phyloP scores from a whole-genome alignment of 139 green algal genomes.

The Asterochloris sp. region DNA sequence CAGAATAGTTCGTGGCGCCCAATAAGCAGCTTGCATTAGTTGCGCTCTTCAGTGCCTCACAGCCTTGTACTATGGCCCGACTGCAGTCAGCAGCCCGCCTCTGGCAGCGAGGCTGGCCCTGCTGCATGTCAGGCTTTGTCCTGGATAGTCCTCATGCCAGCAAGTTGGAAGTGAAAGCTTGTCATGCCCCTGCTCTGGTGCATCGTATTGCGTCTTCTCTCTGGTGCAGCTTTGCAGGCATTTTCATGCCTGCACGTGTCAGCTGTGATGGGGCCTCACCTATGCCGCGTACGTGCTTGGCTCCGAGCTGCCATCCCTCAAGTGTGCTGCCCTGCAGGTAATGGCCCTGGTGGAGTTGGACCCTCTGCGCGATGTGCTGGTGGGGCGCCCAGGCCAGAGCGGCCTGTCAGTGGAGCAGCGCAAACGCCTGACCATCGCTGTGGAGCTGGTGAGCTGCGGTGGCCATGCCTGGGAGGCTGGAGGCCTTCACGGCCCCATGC shows the following conservation, averaged over 20 bases:
- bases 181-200: background rate
- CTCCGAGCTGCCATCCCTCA: background rate
- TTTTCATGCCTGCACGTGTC: background rate
- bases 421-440: slow-evolving; percentile 90
- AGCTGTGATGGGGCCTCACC: background rate
- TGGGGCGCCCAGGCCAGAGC: slow-evolving; percentile 41
- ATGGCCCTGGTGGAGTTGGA: slow-evolving; percentile 56
- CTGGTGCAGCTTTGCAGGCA: background rate
- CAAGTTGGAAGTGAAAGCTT: background rate
- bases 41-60: background rate
- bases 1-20: too few species aligned
- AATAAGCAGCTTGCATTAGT: background rate
- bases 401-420: slow-evolving; percentile 81
- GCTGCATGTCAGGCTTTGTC: too few species aligned
- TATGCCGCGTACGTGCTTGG: background rate
- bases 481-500: slow-evolving; percentile 35
- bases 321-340: slow-evolving; percentile 24
- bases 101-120: too few species aligned
- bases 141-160: too few species aligned
- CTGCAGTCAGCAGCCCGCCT: background rate
- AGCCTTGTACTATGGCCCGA: background rate
- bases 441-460: slow-evolving; percentile 84
- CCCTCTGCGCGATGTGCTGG: slow-evolving; percentile 32
- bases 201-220: background rate
- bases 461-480: slow-evolving; percentile 72